phyloP scores from a whole-genome alignment of 2,329 filamentous ascomycete species.

The Phialophora chinensis region DNA sequence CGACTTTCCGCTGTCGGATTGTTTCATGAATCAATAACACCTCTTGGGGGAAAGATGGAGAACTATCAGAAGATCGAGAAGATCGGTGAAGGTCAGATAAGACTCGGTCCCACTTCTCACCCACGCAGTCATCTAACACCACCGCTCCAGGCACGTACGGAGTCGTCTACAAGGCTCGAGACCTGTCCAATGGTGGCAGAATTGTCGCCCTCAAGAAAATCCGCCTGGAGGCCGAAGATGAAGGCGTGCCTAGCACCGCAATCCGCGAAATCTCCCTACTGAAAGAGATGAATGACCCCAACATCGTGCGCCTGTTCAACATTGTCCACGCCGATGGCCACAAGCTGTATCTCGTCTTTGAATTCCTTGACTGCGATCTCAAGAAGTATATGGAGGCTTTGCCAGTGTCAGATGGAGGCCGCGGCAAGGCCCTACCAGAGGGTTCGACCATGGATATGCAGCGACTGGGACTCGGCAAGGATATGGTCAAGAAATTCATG shows the following conservation, averaged over 20 bases:
- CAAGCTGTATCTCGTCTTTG: slow-evolving; percentile 91
- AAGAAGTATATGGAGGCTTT: slow-evolving; percentile 97
- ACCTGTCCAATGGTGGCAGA: slow-evolving; percentile 78
- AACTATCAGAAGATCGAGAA: slow-evolving; percentile 98
- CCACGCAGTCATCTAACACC: slow-evolving; percentile 4
- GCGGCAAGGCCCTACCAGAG: slow-evolving; percentile 83
- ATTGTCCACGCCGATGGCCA: slow-evolving; percentile 94
- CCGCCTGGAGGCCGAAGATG: slow-evolving; percentile 90
- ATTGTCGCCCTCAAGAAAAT: slow-evolving; percentile 97
- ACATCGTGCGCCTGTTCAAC: slow-evolving; percentile 86
- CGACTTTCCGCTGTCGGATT: neutral
- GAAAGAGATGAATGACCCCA: slow-evolving; percentile 92
- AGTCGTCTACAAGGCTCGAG: slow-evolving; percentile 92
- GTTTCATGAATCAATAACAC: slow-evolving; percentile 20
- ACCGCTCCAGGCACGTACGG: slow-evolving; percentile 77
- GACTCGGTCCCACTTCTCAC: neutral
- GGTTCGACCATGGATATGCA: slow-evolving; percentile 69
- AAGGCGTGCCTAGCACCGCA: slow-evolving; percentile 88
- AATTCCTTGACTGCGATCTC: slow-evolving; percentile 87
- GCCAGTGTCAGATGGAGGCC: slow-evolving; percentile 80
- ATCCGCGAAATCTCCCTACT: slow-evolving; percentile 93
- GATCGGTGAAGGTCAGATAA: slow-evolving; percentile 81
- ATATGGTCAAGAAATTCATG: slow-evolving; percentile 93
- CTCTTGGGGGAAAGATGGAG: slow-evolving; percentile 67
- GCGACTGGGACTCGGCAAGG: slow-evolving; percentile 73